These are phyloP conservation scores for Polyrhizophydium stewartii DNA, from an alignment of 371 early-diverging fungal genomes.

Conservation along the genomic window DNA sequence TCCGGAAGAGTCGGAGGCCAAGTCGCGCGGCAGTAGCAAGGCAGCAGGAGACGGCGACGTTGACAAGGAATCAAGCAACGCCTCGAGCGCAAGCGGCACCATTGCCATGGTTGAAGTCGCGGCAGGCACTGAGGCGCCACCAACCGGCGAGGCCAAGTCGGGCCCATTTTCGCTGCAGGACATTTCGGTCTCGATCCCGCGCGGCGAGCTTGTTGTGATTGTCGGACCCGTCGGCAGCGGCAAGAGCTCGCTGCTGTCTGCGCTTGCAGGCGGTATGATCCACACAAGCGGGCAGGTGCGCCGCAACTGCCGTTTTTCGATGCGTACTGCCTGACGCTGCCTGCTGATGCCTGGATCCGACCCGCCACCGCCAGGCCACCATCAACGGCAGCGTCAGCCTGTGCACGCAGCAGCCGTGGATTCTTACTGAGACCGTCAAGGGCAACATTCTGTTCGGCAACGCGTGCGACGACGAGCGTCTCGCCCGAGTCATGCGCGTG, in stretches of 20 bases:
- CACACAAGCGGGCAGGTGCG: neutral
- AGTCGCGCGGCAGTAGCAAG: too few species aligned
- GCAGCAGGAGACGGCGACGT: too few species aligned
- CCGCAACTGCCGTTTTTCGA: neutral
- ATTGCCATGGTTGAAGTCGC: too few species aligned
- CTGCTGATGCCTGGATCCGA: neutral
- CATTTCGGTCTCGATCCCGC: constrained; percentile 41
- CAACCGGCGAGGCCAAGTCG: too few species aligned
- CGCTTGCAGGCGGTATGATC: constrained; percentile 20
- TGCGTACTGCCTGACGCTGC: neutral
- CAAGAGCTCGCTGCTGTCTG: constrained; percentile 50
- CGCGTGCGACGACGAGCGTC: constrained; percentile 30
- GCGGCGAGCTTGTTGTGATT: constrained; percentile 52
- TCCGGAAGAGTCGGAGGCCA: too few species aligned
- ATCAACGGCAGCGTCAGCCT: constrained; percentile 16
- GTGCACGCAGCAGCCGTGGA: constrained; percentile 41
- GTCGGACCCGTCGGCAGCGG: constrained; percentile 69
- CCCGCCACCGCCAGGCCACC: neutral
- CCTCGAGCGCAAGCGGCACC: too few species aligned
- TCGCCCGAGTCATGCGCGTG: constrained; percentile 25
- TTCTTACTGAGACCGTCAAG: constrained; percentile 36
- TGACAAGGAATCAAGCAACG: too few species aligned
- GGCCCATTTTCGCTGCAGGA: constrained; percentile 12
- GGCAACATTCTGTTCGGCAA: constrained; percentile 52
- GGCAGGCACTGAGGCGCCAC: too few species aligned